Percentiles rank a stretch among this genome's conserved stretches.
Conservation (phyloP, 2,329 filamentous ascomycete species). For the Arthroderma sp. region DNA sequence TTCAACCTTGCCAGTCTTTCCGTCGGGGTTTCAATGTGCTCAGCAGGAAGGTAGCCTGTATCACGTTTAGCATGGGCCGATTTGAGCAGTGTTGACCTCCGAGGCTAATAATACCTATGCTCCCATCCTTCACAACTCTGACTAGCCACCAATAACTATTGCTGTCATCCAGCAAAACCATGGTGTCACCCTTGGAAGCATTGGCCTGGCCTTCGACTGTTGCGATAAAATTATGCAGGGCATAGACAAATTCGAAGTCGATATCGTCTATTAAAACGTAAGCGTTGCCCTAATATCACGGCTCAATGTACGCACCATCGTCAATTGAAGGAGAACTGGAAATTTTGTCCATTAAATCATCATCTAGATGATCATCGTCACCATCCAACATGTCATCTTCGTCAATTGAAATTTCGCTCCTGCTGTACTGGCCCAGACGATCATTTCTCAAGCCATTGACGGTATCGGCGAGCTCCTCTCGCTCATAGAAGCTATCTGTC, state of each 20-base stretch:
- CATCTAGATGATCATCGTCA: slow-evolving; percentile 58
- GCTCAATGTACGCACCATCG: slow-evolving; percentile 70
- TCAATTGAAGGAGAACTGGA: slow-evolving; percentile 98
- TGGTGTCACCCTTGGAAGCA: slow-evolving; percentile 94
- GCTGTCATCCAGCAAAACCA: slow-evolving; percentile 95
- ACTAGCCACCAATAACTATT: slow-evolving; percentile 99
- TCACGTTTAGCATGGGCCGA: slow-evolving; percentile 31
- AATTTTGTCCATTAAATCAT: slow-evolving; percentile 97
- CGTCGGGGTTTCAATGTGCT: slow-evolving; percentile 96
- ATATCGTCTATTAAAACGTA: slow-evolving; percentile 84
- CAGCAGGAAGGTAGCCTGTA: slow-evolving; percentile 82
- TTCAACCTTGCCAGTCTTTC: slow-evolving; percentile 87
- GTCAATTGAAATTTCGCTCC: slow-evolving; percentile 12
- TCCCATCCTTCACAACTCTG: slow-evolving; percentile 91
- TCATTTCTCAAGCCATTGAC: slow-evolving; percentile 11
- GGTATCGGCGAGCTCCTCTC: slow-evolving; percentile 17
- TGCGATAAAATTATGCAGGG: slow-evolving; percentile 90
- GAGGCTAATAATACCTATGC: slow-evolving; percentile 51
- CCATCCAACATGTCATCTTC: slow-evolving; percentile 49
- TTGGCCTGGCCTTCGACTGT: slow-evolving; percentile 98
- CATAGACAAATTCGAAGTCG: slow-evolving; percentile 99
- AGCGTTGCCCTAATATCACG: slow-evolving; percentile 23
- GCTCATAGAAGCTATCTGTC: slow-evolving; percentile 20
- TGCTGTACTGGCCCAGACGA: slow-evolving; percentile 14
- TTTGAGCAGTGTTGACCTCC: neutral